Base-by-base conservation (phyloP, 2,329 filamentous ascomycete species). In the Cladosporium phlei region DNA sequence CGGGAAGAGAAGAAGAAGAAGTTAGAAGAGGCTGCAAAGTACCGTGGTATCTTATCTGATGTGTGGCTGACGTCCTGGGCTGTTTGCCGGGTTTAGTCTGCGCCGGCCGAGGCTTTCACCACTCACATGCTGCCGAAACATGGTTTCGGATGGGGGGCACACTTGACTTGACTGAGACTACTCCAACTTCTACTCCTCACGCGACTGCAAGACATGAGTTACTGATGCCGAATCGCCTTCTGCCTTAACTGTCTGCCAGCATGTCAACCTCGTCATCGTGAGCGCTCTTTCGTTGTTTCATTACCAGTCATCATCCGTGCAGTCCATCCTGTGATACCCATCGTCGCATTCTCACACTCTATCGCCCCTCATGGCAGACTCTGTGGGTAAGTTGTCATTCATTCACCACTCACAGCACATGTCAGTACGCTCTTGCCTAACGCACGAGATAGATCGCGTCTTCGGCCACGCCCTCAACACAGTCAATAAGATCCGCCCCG, bases 391-490 rank as follows among this genome's bases (percentile, higher is more conserved):
- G 42, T 20, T 10, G 12, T 8, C n/a, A 11, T 20, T 5, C 20
- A 9, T 16, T 20, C 14, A 5, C 16, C 9, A 16, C 17, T 11
- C 6, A 19, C 17, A 30, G 24, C 42, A 45, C 29, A 37, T n/a
- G 24, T 39, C 17, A 9, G 12, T 25, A 11, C 21, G n/a, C n/a
- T n/a, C 22, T 6, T 7, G 8, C 14, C 35, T 38, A 16, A 38
- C 21, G 21, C 2, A 9, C 6, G 11, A 19, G 3, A 16, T 53
- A 97, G 93, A 98, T 73, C 86, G 93, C 70, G 93, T 98, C 64
- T 98, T 98, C 69, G 91, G 94, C 67, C 91, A 98, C 80, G 93
- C 93, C 55, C 85, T 98, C 69, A 96, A 95, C 72, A 97, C 93
- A 19, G 91, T 98, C 61, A 96, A 96, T 70, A 94, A 94, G 70